Evolutionary conservation across 139 green algal species (phyloP), one percentile per base, ranked within the genome.

Genomic region (Ettlia oleoabundans): DNA sequence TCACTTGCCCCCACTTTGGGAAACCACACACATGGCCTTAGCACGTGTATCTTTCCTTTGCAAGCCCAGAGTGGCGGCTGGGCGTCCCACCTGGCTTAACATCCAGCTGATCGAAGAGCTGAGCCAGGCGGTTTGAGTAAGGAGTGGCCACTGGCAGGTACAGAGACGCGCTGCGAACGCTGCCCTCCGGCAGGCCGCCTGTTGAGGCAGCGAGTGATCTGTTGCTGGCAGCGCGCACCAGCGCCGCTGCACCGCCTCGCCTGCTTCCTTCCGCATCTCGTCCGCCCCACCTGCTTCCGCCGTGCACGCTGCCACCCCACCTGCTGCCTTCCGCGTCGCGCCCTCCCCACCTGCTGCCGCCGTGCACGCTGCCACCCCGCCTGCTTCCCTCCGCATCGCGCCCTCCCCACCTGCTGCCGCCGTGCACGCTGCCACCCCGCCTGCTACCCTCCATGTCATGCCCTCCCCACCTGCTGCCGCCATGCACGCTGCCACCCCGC

Each of bases 91-190:
- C 75, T 72, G 75, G 61, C n/a, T 72, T 42, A 0, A 81, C 1
- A 13, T 75, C 38, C 4, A 87, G 37, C 58, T 41, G 24, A 67
- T 87, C 76, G 26, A 84, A 81, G 2, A 87, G 66, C 40, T 74
- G 40, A 18, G 76, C 76, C 65, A 87, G 78, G 42, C 77, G 75
- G 24, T 70, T 52, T 1, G 83, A 87, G 75, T 76, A 87, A 13
- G 75, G 64, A 2, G 83, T 85, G 4, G 83, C 75, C 21, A 72
- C 55, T 10, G 83, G 83, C 0, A 87, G 80, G 52, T 63, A 84
- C 41, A 41, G n/a, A n/a, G n/a, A n/a, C n/a, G n/a, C n/a, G n/a
- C n/a, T n/a, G n/a, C n/a, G n/a, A n/a, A n/a, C n/a, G n/a, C n/a
- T n/a, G n/a, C n/a, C n/a, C n/a, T n/a, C n/a, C n/a, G n/a, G n/a